Percentiles rank a stretch among this genome's conserved stretches.
phyloP scores from a whole-genome alignment of 2,329 filamentous ascomycete genomes.

The Myriosclerotinia duriaeana region DNA sequence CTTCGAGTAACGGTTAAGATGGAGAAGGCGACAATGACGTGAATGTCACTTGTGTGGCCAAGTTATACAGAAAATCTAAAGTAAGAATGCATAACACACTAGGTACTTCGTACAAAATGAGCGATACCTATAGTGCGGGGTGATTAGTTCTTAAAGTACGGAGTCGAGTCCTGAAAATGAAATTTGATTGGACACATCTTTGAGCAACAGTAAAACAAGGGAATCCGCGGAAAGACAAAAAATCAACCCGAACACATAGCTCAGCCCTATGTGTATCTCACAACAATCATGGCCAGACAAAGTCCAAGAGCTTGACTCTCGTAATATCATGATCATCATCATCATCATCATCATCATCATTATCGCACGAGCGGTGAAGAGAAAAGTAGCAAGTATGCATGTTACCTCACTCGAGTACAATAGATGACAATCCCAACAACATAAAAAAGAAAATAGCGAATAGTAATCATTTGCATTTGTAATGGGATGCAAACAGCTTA shows the following conservation, averaged over 20 bases:
- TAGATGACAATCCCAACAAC: background rate
- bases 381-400: background rate
- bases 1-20: background rate
- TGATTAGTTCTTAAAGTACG: background rate
- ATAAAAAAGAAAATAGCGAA: background rate
- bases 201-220: conserved; percentile 6
- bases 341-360: background rate
- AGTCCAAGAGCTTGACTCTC: background rate
- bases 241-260: background rate
- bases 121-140: background rate
- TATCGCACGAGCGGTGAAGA: background rate
- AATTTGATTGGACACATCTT: background rate
- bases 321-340: background rate
- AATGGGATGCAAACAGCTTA: background rate
- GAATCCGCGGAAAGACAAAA: background rate
- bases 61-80: background rate
- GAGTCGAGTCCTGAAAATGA: background rate
- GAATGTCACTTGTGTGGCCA: background rate
- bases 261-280: conserved; percentile 13
- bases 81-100: background rate
- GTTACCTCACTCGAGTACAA: background rate
- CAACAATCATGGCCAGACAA: background rate
- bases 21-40: background rate
- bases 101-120: too few relatives aligned
- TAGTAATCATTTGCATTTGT: background rate